Evolutionary conservation across 2,329 filamentous ascomycete species (phyloP), one percentile per base, ranked within the genome.

Genomic region (Didymella segeticola): DNA sequence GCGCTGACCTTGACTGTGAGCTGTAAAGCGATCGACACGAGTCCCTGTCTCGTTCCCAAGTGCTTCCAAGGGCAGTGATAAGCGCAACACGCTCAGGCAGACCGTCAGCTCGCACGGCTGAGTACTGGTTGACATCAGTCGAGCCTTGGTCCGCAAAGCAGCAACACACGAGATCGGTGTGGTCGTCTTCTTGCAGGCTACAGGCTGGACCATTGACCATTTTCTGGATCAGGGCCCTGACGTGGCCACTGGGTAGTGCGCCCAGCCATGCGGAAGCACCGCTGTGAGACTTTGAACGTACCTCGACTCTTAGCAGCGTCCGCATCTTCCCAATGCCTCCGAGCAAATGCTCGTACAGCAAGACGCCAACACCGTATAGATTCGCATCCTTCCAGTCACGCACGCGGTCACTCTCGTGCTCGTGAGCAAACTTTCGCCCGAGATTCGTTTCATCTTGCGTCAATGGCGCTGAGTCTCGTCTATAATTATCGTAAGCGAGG

Each of bases 61-160:
- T 53, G 43, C 58, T 58, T 42, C 41, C 41, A 56, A 52, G 34
- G 56, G 52, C 48, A 61, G 52, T 52, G 48, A 58, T 62, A 37
- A 39, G 47, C 59, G 60, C 52, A 47, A 38, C 51, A 51, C 48
- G 42, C 36, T 30, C 36, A 53, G 36, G 39, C 43, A 47, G 39
- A 26, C 41, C 42, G 58, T 66, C 61, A 64, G 63, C 62, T 61
- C 56, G 58, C 53, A 57, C 61, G 60, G 64, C 62, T 63, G 64
- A 67, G 64, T 60, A 57, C 58, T 58, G 57, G 30, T 34, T 60
- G 55, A 59, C 56, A 58, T 56, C 46, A 50, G 45, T 49, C 34
- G 39, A 58, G 47, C 48, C 31, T 33, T 45, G 33, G 27, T 45
- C n/a, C 27, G 29, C 34, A 19, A 36, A 46, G 36, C 36, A 46